Conservation (phyloP, 768 basidiomycete genomes). For the Kwoniella newhampshirensis region DNA sequence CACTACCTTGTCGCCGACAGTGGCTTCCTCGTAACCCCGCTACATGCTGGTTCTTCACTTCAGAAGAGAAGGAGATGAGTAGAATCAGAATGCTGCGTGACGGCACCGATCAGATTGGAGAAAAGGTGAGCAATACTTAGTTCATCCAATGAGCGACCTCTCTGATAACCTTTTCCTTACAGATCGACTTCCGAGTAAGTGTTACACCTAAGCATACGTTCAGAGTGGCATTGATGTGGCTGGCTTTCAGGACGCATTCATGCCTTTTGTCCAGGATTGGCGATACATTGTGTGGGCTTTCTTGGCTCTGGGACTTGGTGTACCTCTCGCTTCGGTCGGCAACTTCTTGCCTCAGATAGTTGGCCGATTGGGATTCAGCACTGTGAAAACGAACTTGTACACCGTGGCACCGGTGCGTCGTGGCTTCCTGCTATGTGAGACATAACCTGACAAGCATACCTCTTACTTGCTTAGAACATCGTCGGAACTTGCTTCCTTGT, state of each 20-base stretch:
- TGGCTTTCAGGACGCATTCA: slow-evolving; percentile 22
- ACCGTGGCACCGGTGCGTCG: slow-evolving; percentile 65
- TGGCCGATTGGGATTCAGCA: slow-evolving; percentile 58
- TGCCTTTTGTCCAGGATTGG: slow-evolving; percentile 27
- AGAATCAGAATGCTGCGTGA: slow-evolving; percentile 56
- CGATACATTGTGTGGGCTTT: slow-evolving; percentile 25
- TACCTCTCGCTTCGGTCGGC: too few relatives aligned
- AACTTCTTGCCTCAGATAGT: slow-evolving; percentile 62
- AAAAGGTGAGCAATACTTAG: too few relatives aligned
- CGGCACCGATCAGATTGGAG: too few relatives aligned
- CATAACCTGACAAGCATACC: too few relatives aligned
- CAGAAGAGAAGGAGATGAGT: slow-evolving; percentile 27
- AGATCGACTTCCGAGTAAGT: too few relatives aligned
- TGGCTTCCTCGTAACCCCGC: slow-evolving; percentile 21
- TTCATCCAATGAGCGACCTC: too few relatives aligned
- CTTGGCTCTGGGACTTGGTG: too few relatives aligned
- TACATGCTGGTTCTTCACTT: slow-evolving; percentile 14
- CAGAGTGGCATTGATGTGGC: too few relatives aligned
- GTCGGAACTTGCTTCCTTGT: slow-evolving; percentile 48
- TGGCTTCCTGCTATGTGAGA: too few relatives aligned
- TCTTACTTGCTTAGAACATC: too few relatives aligned
- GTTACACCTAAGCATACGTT: slow-evolving; percentile 55
- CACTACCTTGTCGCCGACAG: too few relatives aligned
- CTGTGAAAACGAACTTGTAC: slow-evolving; percentile 60
- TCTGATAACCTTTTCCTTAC: too few relatives aligned